These are phyloP conservation scores for Sporothrix inflata DNA, from an alignment of 2,329 filamentous ascomycete species.

Conservation along the genomic window DNA sequence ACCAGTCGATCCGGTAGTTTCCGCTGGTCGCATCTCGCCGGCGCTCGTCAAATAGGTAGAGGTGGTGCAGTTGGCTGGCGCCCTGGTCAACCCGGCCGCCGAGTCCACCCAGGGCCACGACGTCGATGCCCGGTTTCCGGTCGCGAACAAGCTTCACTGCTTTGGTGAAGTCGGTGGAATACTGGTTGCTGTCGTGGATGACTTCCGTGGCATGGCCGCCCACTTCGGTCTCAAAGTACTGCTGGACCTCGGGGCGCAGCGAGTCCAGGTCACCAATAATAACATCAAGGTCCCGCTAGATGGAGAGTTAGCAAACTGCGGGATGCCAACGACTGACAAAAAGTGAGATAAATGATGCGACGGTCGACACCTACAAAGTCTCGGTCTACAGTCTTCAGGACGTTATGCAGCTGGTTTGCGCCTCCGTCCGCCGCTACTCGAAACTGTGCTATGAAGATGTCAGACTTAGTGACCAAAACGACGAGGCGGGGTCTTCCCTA, in stretches of 20 bases:
- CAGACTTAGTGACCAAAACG: not conserved
- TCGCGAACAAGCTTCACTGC: conserved; percentile 64
- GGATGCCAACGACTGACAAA: not conserved
- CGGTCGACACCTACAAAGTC: conserved; percentile 44
- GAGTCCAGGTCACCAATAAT: conserved; percentile 95
- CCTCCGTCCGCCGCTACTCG: conserved; percentile 87
- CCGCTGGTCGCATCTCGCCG: conserved; percentile 15
- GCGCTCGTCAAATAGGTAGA: conserved; percentile 64
- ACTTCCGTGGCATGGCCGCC: conserved; percentile 57
- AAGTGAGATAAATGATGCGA: not conserved
- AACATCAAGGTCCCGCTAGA: conserved; percentile 55
- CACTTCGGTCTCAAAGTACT: conserved; percentile 62
- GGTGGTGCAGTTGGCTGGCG: conserved; percentile 83
- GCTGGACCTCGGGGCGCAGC: conserved; percentile 61
- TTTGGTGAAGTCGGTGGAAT: conserved; percentile 91
- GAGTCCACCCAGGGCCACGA: conserved; percentile 82
- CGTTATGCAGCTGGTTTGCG: conserved; percentile 71
- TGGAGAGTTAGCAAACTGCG: not conserved
- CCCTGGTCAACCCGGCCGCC: conserved; percentile 93
- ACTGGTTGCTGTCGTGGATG: conserved; percentile 75
- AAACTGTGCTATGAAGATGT: conserved; percentile 26
- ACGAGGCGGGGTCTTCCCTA: not conserved
- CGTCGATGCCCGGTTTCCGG: conserved; percentile 48
- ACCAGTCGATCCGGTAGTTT: conserved; percentile 1
- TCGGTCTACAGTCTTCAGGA: conserved; percentile 35